Percentiles rank a stretch among this genome's conserved stretches.
Conservation (phyloP, 1,139 yeast genomes). For the Scheffersomyces parashehatae region DNA sequence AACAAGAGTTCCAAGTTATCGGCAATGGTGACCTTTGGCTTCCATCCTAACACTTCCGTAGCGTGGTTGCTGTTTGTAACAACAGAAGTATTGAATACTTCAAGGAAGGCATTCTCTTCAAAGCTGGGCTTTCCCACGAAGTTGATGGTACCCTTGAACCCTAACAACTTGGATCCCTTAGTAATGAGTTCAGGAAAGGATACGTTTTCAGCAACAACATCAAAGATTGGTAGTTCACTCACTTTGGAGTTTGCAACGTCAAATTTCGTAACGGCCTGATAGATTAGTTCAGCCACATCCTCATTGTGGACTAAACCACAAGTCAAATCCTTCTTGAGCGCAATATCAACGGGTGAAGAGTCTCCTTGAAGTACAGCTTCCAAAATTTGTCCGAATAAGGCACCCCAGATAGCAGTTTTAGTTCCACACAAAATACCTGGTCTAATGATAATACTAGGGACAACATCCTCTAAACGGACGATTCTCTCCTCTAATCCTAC, state of each 20-base stretch:
- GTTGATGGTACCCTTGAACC: conserved; percentile 3
- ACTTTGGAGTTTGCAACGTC: conserved; percentile 1
- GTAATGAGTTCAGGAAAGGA: not conserved
- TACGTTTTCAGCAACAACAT: conserved; percentile 2
- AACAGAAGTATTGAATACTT: conserved; percentile 2
- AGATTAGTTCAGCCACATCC: not conserved
- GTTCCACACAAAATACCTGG: conserved; percentile 4
- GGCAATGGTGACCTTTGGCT: not conserved
- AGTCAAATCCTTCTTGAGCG: not conserved
- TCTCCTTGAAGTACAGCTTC: not conserved
- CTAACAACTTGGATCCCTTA: not conserved
- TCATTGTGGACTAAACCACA: conserved; percentile 1
- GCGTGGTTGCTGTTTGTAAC: conserved; percentile 4
- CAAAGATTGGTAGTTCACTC: conserved; percentile 2
- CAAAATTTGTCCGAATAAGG: not conserved
- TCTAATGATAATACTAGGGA: conserved; percentile 2
- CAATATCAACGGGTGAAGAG: not conserved
- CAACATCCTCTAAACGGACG: not conserved
- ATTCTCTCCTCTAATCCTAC: not conserved
- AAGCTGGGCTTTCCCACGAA: conserved; percentile 2
- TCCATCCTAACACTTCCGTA: not conserved
- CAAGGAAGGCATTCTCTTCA: conserved; percentile 1
- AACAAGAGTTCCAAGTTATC: not conserved
- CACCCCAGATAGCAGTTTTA: conserved; percentile 2
- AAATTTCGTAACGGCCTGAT: conserved; percentile 1